Percentiles rank a stretch among this genome's conserved stretches.
These are phyloP conservation scores for Pinus taeda DNA, from an alignment of 75 land plant species.

Conservation along the genomic window DNA sequence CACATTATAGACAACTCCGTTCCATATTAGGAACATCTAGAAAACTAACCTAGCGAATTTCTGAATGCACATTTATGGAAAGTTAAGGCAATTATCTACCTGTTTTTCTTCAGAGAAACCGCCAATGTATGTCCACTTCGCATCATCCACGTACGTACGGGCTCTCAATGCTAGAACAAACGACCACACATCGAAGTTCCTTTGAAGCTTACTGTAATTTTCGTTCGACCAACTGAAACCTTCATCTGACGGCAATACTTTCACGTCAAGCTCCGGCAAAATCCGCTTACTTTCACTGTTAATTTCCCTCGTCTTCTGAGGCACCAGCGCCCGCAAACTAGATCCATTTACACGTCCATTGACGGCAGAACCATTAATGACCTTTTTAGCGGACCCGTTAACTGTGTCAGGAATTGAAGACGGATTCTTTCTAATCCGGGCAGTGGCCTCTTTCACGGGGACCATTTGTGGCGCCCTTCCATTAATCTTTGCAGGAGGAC, in stretches of 20 bases:
- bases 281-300: neutral
- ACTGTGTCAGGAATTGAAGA: neutral
- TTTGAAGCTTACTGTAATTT: conserved; percentile 70
- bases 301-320: neutral
- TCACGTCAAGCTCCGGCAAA: conserved; percentile 34
- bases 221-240: conserved; percentile 95
- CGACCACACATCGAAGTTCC: conserved; percentile 85
- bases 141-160: conserved; percentile 65
- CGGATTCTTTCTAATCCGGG: conserved; percentile 7
- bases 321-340: conserved; percentile 1
- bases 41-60: too few species aligned
- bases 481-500: conserved; percentile 10
- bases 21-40: too few species aligned
- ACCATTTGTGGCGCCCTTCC: conserved; percentile 67
- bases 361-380: conserved; percentile 25
- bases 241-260: conserved; percentile 78
- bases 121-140: conserved; percentile 85
- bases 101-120: conserved; percentile 89
- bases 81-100: conserved; percentile 24
- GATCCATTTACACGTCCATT: conserved; percentile 19
- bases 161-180: conserved; percentile 74
- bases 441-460: conserved; percentile 48
- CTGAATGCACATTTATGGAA: too few species aligned
- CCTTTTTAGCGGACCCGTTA: conserved; percentile 23
- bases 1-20: too few species aligned